These are phyloP conservation scores for Saccharomycopsis hybrid DNA, from an alignment of 1,139 yeast genomes.

Conservation along the genomic window DNA sequence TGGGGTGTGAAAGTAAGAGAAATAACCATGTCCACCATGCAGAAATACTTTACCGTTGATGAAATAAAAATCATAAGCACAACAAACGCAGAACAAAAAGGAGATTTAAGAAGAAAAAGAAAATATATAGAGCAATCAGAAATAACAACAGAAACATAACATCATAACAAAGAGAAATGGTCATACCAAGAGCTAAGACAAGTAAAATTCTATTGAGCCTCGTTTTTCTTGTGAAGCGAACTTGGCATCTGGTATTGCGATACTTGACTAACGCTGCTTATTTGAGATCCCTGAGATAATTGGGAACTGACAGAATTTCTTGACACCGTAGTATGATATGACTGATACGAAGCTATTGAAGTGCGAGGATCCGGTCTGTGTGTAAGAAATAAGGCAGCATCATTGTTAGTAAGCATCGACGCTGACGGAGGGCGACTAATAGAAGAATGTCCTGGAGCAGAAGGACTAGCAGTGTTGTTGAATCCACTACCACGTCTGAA, in stretches of 20 bases:
- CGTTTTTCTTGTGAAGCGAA: neutral
- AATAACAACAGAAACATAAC: no score
- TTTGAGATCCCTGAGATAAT: slow-evolving; percentile 3
- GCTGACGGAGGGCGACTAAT: neutral
- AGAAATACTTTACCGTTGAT: no score
- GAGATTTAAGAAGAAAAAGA: neutral
- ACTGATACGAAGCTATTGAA: neutral
- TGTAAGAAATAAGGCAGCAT: neutral
- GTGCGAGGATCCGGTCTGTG: neutral
- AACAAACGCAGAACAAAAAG: no score
- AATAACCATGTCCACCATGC: no score
- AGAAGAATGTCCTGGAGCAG: neutral
- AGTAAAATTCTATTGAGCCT: neutral
- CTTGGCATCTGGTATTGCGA: neutral
- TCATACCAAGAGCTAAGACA: neutral
- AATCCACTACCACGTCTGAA: slow-evolving; percentile 1
- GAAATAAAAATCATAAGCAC: no score
- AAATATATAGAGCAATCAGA: neutral
- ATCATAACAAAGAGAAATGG: neutral
- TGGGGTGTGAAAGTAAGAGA: no score
- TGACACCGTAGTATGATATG: neutral
- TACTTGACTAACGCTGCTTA: slow-evolving; percentile 3
- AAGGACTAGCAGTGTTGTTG: neutral
- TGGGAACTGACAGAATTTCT: slow-evolving; percentile 9
- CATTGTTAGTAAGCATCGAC: neutral